Conservation (phyloP, 306 rosid species). For the Macrotyloma uniflorum region DNA sequence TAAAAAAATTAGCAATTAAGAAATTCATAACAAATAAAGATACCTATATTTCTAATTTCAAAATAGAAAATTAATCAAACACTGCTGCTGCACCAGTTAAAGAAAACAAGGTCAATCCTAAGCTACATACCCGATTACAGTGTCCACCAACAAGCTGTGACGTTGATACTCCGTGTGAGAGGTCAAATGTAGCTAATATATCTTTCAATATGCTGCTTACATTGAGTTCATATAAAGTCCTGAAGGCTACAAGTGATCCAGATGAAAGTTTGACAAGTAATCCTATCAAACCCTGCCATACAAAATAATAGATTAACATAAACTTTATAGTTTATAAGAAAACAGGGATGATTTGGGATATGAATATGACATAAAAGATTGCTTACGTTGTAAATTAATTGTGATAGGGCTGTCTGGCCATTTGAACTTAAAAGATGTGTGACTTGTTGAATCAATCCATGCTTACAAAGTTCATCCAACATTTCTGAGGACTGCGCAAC, state of each 20-base stretch:
- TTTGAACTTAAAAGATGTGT: conserved; percentile 68
- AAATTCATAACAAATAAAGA: conserved; percentile 1
- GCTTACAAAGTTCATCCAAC: conserved; percentile 88
- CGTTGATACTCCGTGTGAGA: conserved; percentile 73
- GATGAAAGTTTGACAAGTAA: conserved; percentile 83
- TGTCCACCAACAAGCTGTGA: conserved; percentile 72
- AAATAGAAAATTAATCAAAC: conserved; percentile 27
- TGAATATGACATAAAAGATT: not conserved
- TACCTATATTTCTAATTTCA: not conserved
- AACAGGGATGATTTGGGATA: conserved; percentile 20
- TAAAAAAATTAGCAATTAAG: conserved; percentile 22
- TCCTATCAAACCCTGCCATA: conserved; percentile 84
- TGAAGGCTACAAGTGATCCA: conserved; percentile 81
- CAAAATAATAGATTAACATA: conserved; percentile 38
- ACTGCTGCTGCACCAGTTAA: conserved; percentile 1
- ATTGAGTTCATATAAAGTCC: conserved; percentile 74
- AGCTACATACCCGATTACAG: conserved; percentile 72
- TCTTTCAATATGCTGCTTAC: conserved; percentile 77
- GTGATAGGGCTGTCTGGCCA: conserved; percentile 67
- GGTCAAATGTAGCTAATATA: conserved; percentile 64
- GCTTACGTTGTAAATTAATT: conserved; percentile 69
- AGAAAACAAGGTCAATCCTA: conserved; percentile 33
- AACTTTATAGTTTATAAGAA: conserved; percentile 31
- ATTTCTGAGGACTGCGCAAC: conserved; percentile 66
- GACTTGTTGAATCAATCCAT: conserved; percentile 77